Evolutionary conservation across 352 stramenopile genomes (phyloP).

Genomic region (Phytophthora citricola): DNA sequence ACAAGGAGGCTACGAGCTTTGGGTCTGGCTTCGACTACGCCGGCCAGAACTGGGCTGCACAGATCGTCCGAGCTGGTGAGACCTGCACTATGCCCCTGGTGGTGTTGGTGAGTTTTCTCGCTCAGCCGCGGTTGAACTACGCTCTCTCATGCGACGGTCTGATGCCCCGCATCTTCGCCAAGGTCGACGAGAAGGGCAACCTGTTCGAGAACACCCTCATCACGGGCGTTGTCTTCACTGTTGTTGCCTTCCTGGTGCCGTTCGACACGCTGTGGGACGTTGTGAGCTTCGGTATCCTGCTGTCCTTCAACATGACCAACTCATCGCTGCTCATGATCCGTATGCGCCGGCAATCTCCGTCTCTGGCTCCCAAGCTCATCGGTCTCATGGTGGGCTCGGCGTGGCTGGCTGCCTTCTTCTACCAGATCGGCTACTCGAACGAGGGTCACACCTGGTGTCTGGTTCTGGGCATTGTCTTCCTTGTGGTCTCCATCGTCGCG

Average conservation of each 20-base stretch:
- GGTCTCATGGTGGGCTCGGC: constrained; percentile 45
- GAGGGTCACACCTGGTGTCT: constrained; percentile 41
- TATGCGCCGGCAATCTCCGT: constrained; percentile 62
- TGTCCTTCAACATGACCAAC: constrained; percentile 92
- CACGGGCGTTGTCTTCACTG: constrained; percentile 66
- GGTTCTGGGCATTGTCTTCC: constrained; percentile 54
- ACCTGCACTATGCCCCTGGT: constrained; percentile 93
- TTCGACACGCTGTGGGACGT: constrained; percentile 89
- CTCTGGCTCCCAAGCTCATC: constrained; percentile 50
- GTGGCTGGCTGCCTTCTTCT: constrained; percentile 61
- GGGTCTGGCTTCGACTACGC: constrained; percentile 51
- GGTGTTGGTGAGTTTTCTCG: constrained; percentile 93
- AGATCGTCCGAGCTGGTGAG: constrained; percentile 64
- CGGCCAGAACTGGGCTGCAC: constrained; percentile 46
- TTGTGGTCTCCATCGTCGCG: constrained; percentile 42
- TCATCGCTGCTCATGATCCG: constrained; percentile 78
- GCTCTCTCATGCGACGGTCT: constrained; percentile 93
- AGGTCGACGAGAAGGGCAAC: constrained; percentile 82
- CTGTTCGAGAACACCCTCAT: constrained; percentile 84
- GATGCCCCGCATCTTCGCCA: constrained; percentile 91
- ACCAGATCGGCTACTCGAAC: constrained; percentile 77
- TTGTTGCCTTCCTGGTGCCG: constrained; percentile 75
- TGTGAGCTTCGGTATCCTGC: constrained; percentile 87
- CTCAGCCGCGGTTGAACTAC: constrained; percentile 94
- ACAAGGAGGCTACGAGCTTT: constrained; percentile 46